Evolutionary conservation across 78 protist genomes (phyloP).

Genomic region (Trichosphaerium sp.): DNA sequence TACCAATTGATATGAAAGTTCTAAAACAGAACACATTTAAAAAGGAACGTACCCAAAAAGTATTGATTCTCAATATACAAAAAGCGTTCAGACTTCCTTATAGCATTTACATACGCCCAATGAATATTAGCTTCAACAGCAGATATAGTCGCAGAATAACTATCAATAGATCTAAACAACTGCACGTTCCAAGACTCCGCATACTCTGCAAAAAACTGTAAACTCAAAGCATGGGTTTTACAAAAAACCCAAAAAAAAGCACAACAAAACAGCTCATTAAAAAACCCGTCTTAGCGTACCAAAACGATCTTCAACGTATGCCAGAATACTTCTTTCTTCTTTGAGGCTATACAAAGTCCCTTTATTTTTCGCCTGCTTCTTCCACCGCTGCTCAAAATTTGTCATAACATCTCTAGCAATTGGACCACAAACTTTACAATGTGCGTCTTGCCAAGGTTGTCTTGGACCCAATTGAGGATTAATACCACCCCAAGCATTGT

Average conservation of each 20-base stretch:
- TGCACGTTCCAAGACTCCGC: conserved; percentile 12
- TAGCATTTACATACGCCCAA: conserved; percentile 20
- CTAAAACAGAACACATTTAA: no score
- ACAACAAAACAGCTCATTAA: no score
- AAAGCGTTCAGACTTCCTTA: conserved; percentile 9
- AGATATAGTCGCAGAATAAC: neutral
- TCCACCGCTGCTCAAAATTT: conserved; percentile 16
- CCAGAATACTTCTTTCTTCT: neutral
- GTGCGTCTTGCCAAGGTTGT: conserved; percentile 32
- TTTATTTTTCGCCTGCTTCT: conserved; percentile 5
- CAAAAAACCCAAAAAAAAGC: no score
- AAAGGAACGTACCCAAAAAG: conserved; percentile 11
- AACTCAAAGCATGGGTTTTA: no score
- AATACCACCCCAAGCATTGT: neutral
- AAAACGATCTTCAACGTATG: neutral
- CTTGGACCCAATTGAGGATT: neutral
- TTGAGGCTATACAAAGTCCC: no score
- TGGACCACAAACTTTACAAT: neutral
- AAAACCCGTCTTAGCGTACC: no score
- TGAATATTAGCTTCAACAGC: neutral
- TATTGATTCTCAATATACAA: conserved; percentile 25
- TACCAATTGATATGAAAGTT: no score
- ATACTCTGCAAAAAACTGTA: neutral
- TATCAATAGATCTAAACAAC: conserved; percentile 14
- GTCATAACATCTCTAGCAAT: neutral